Percentiles rank a stretch among this genome's conserved stretches.
Conservation (phyloP, 306 rosid species). For the Acacia confusa region DNA sequence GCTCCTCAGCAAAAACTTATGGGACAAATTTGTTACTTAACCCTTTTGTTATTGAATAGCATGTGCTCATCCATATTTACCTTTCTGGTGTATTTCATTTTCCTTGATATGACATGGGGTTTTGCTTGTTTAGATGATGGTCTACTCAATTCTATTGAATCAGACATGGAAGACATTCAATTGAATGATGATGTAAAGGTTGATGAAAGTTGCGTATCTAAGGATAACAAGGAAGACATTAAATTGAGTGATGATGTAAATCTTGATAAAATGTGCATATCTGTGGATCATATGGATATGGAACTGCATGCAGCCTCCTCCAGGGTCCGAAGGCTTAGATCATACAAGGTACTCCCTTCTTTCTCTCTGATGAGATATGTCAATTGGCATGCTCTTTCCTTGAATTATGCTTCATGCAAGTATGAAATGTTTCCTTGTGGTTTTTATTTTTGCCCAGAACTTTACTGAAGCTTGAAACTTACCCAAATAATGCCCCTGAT, state of each 20-base stretch:
- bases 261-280: slow-evolving; percentile 48
- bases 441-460: slow-evolving; percentile 9
- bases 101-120: slow-evolving; percentile 18
- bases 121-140: slow-evolving; percentile 45
- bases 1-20: too few relatives aligned
- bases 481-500: neutral
- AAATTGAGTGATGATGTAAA: slow-evolving; percentile 55
- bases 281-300: slow-evolving; percentile 44
- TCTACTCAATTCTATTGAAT: slow-evolving; percentile 28
- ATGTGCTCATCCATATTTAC: neutral
- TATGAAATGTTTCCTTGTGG: neutral
- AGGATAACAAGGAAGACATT: slow-evolving; percentile 56
- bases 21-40: too few relatives aligned
- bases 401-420: neutral
- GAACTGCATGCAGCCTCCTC: slow-evolving; percentile 54
- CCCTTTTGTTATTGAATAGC: neutral
- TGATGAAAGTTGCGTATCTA: slow-evolving; percentile 50
- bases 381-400: neutral
- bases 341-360: slow-evolving; percentile 65
- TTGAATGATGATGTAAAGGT: slow-evolving; percentile 51
- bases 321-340: slow-evolving; percentile 58
- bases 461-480: neutral
- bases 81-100: slow-evolving; percentile 9
- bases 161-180: slow-evolving; percentile 56
- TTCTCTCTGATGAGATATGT: slow-evolving; percentile 16